phyloP scores from a whole-genome alignment of 2,329 filamentous ascomycete species.

The Lecanosticta acicola region DNA sequence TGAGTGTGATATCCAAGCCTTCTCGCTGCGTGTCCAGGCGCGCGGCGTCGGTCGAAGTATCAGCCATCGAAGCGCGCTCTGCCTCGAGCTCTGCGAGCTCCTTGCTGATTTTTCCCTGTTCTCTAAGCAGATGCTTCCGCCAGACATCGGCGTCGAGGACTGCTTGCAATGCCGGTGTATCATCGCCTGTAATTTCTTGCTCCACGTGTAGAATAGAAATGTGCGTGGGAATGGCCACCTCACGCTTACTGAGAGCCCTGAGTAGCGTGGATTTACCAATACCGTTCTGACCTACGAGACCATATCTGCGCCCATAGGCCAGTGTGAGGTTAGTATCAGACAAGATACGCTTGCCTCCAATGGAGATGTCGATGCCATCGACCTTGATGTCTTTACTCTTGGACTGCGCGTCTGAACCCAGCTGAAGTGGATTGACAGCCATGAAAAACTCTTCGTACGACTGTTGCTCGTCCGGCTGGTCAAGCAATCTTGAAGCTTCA shows the following conservation, averaged over 20 bases:
- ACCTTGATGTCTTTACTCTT: conserved; percentile 99
- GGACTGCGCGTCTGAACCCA: conserved; percentile 60
- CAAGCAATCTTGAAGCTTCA: conserved; percentile 83
- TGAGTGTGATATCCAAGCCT: conserved; percentile 81
- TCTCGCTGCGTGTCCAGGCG: conserved; percentile 82
- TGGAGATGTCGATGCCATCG: conserved; percentile 91
- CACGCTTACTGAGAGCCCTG: conserved; percentile 83
- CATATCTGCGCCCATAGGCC: conserved; percentile 88
- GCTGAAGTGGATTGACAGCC: conserved; percentile 92
- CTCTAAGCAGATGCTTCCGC: conserved; percentile 87
- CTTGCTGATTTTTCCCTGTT: conserved; percentile 78
- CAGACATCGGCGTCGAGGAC: conserved; percentile 97
- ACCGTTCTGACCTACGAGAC: conserved; percentile 98
- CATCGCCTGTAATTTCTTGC: conserved; percentile 95
- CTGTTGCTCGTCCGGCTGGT: conserved; percentile 74
- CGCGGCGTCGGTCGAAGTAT: conserved; percentile 84
- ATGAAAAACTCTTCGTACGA: conserved; percentile 99
- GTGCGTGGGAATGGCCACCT: conserved; percentile 89
- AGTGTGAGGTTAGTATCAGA: conserved; percentile 86
- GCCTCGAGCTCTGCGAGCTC: conserved; percentile 72
- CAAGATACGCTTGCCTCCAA: conserved; percentile 81
- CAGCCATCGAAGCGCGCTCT: conserved; percentile 73
- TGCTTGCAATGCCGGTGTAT: conserved; percentile 89
- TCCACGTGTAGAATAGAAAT: conserved; percentile 99
- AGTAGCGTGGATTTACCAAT: conserved; percentile 83